Conservation (phyloP, 2,329 filamentous ascomycete genomes). For the Aurifilum marmelostoma region DNA sequence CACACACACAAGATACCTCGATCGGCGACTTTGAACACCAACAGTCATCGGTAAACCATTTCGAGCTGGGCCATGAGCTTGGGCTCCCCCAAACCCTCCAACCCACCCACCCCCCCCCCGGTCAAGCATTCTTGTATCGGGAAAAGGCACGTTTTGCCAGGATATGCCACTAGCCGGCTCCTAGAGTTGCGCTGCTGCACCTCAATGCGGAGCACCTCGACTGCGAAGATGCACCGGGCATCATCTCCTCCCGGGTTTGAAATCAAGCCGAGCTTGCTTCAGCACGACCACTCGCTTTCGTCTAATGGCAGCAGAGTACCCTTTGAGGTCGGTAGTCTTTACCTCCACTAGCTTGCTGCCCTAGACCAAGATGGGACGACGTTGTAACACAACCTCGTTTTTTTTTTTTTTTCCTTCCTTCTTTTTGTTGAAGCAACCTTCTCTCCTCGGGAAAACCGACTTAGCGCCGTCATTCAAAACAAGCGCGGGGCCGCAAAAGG, state of each 20-base stretch:
- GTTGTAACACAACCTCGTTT: slow-evolving; percentile 2
- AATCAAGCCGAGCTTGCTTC: neutral
- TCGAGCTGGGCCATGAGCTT: neutral
- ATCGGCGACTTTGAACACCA: neutral
- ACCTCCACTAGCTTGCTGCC: neutral
- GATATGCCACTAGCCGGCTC: slow-evolving; percentile 7
- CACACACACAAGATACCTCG: neutral
- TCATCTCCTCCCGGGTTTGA: neutral
- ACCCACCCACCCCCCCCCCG: too few species aligned
- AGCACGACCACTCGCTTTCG: neutral
- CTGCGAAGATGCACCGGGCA: neutral
- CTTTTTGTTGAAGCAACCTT: neutral
- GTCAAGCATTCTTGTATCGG: neutral
- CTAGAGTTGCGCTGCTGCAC: neutral
- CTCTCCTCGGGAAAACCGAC: neutral
- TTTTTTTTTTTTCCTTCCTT: neutral
- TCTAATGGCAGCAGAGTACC: neutral
- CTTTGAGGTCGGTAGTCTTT: neutral
- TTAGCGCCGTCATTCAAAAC: slow-evolving; percentile 4
- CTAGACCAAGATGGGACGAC: neutral
- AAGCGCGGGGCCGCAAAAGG: neutral
- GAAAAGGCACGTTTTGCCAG: neutral
- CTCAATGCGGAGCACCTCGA: neutral
- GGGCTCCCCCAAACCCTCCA: too few species aligned
- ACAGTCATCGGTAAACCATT: neutral